Conservation (phyloP, 495 filamentous ascomycete genomes). For the Trichodelitschia bisporula region DNA sequence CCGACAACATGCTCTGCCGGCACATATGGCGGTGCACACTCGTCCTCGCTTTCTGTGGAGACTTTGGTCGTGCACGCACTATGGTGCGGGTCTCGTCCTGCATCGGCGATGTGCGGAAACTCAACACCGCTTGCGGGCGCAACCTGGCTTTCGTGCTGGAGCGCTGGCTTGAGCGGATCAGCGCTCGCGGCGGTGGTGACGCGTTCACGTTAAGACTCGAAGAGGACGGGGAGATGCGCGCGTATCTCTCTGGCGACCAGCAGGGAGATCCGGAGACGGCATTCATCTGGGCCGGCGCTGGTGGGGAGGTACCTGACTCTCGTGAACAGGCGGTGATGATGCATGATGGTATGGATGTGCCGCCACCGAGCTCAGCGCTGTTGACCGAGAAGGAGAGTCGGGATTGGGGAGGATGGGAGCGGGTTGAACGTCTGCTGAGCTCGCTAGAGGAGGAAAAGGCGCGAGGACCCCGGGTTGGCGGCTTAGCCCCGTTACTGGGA, state of each 20-base stretch:
- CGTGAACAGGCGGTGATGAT: too few relatives aligned
- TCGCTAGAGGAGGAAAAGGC: conserved; percentile 21
- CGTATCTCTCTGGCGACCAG: conserved; percentile 71
- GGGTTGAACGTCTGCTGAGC: conserved; percentile 25
- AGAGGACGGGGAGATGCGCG: conserved; percentile 77
- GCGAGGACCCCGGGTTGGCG: too few relatives aligned
- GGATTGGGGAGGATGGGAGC: conserved; percentile 28
- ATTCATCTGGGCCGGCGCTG: conserved; percentile 77
- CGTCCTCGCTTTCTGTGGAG: conserved; percentile 47
- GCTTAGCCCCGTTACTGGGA: too few relatives aligned
- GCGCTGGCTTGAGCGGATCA: conserved; percentile 28
- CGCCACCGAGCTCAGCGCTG: conserved; percentile 5
- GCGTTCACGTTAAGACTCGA: too few relatives aligned
- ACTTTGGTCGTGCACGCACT: conserved; percentile 42
- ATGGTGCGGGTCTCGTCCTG: conserved; percentile 47
- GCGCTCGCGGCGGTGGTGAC: too few relatives aligned
- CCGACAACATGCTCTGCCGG: conserved; percentile 44
- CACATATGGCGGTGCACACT: conserved; percentile 83
- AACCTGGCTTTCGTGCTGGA: conserved; percentile 66
- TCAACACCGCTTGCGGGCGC: conserved; percentile 59
- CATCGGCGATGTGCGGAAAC: conserved; percentile 40
- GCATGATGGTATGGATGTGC: too few relatives aligned
- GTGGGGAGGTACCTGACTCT: too few relatives aligned
- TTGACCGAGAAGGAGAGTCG: conserved; percentile 23
- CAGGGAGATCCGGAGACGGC: conserved; percentile 56